Base-by-base conservation (phyloP, 306 rosid species). In the Begonia peltatifolia region DNA sequence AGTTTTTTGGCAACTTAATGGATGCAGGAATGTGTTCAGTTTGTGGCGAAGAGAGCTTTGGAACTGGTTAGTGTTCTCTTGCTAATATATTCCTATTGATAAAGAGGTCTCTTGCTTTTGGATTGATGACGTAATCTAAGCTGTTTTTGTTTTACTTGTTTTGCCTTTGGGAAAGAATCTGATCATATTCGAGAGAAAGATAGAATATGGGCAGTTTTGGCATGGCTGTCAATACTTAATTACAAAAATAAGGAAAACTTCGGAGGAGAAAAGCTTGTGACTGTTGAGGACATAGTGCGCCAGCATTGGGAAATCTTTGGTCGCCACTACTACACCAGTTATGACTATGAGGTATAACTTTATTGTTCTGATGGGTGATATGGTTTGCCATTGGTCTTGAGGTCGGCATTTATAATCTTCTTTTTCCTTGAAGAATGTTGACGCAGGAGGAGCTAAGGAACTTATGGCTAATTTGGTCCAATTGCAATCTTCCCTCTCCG, bases 41-140 rank as follows among this genome's bases (percentile, higher is more conserved):
- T 46, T 92, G 99, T 60, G 99, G 99, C 41, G 99, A 92, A 77
- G 99, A 92, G 77, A 92, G 99, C 76, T 92, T 92, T 70, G 99
- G 99, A 72, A 92, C 99, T 38, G 99, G 99, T 82, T 65, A 35
- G 87, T 55, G 43, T 64, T 74, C n/a, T 22, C 38, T 30, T 30
- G 38, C 38, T 30, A 30, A 30, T 59, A 35, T 56, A 62, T 52
- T 50, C 50, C 35, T 2, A 9, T 52, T 10, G 17, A 8, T 23
- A 48, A 9, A 48, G 14, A 30, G 38, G 9, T 52, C 11, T 9
- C 11, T 14, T 52, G 38, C 25, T 52, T 35, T 50, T 47, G 44
- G 38, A 12, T 16, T 14, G 36, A 10, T 41, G 44, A 50, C 20
- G 50, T 22, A 14, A 50, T 11, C 6, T 59, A 36, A 46, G 36